Evolutionary conservation across 208 protist species (phyloP), one percentile per base, ranked within the genome.

Genomic region (Phytomonas serpens): DNA sequence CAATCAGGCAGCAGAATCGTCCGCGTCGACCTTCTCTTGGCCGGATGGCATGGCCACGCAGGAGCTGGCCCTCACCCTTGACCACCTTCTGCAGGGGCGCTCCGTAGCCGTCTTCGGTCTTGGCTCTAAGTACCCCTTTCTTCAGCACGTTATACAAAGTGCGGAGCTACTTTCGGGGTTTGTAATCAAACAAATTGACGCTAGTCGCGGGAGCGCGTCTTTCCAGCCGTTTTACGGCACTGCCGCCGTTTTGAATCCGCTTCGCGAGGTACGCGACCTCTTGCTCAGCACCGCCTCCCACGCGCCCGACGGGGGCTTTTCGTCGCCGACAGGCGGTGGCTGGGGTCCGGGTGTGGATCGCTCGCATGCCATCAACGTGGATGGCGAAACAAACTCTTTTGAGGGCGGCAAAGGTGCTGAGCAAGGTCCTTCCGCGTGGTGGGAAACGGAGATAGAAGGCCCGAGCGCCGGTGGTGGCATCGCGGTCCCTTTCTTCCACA

Each of bases 61-160:
- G 13, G 88, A 94, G 74, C 78, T 91, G 29, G 74, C 79, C n/a
- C 72, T 92, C n/a, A 79, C 71, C 27, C 61, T 91, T 10, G 88
- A 95, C 65, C 80, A 91, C 77, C 68, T 95, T 5, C 69, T 86
- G 57, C 84, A 90, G 10, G 90, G 90, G 51, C 84, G 86, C 67
- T 88, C 81, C 63, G 81, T 93, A 42, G 90, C 81, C 13, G 86
- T 95, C 13, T 92, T 87, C 74, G 90, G 90, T 19, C 74, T 90
- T 61, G 82, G 70, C 34, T 93, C 90, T 27, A 93, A 93, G 68
- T 79, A 77, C 51, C 88, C 89, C 67, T 95, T 95, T 67, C 84
- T 95, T 29, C 75, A 84, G 33, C 86, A 93, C 74, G 79, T 92
- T 33, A 67, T 76, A 9, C 85, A 90, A 51, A 83, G 78, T 51